Base-by-base conservation (phyloP, 2,329 filamentous ascomycete genomes). In the Apiospora saccharicola region DNA sequence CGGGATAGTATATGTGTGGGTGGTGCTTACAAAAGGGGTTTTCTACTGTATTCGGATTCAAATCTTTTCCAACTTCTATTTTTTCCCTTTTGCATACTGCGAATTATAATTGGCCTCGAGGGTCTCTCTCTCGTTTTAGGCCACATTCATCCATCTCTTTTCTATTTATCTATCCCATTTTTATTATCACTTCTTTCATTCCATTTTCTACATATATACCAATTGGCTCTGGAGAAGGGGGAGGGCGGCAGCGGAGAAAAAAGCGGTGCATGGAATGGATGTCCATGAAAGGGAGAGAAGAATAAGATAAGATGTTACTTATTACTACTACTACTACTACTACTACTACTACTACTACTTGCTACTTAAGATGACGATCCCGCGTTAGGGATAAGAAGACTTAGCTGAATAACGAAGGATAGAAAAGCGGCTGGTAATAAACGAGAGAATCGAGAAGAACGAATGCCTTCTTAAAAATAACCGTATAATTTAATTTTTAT, bases 31-130 rank as follows among this genome's bases (percentile, higher is more conserved):
- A 41, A 64, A 64, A 41, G 10, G 57, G 19, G 8, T n/a, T 24
- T 64, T 37, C 22, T 22, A 37, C n/a, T 37, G 5, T 19, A 34
- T 19, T 37, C 12, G 22, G 6, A 19, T 64, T 37, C n/a, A 14
- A 8, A 16, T 34, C n/a, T 41, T 12, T n/a, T 64, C 10, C 41
- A 19, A 41, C 37, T 5, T 41, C 26, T 22, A 16, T 57, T 41
- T 64, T n/a, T 22, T 64, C 10, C n/a, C 19, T 41, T 14, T 41
- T 19, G 24, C 41, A 64, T 64, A 64, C 57, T 64, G 34, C 57
- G 34, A 41, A 64, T 64, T 64, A 34, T 64, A 64, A 64, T 64
- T 6, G 57, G 19, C 57, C 57, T 41, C 34, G 57, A 64, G 57
- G 30, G 57, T 41, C 57, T 64, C 19, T 64, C 49, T 24, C 19